Evolutionary conservation across 2,329 filamentous ascomycete genomes (phyloP), one percentile per base, ranked within the genome.

Genomic region (Xylariales sp.): DNA sequence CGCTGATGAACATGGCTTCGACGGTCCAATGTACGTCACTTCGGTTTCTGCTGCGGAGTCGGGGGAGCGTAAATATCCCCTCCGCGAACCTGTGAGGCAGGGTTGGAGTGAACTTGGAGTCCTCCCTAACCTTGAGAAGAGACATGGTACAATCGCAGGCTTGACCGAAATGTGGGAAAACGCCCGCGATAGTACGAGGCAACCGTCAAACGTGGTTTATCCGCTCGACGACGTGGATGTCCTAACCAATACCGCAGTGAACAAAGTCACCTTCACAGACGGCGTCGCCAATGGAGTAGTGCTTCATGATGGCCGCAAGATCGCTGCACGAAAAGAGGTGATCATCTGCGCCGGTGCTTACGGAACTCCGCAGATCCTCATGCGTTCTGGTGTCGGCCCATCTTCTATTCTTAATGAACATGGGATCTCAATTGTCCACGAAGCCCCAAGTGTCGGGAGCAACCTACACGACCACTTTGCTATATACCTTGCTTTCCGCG

Each of bases 211-310:
- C 45, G 46, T 59, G 18, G 72, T 56, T 10, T 75, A 75, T 55
- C 67, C 71, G 6, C 69, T 75, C 3, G 39, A 71, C 10, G 39
- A 65, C 2, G 70, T 69, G 16, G 57, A 71, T 3, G 71, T 73
- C 28, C 58, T 73, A 32, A 72, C 70, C 56, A 55, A 74, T 43
- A 66, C 72, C 36, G 12, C 62, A 6, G 72, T 72, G 8, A 32
- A 56, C 18, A 56, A 45, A 39, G 43, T 56, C 9, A 50, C 30
- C 12, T 63, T 63, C n/a, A 30, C 36, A 5, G 43, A 39, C 4
- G 28, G 18, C 32, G 57, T 71, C 82, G 82, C 81, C 1, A 75
- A 80, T 0, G 85, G 84, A 1, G 81, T 87, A 3, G 78, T 82
- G 58, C 76, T 79, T 3, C 73, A 2, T n/a, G 74, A 58, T 67